Base-by-base conservation (phyloP, 2,329 filamentous ascomycete genomes). In the Eutypella sp. region DNA sequence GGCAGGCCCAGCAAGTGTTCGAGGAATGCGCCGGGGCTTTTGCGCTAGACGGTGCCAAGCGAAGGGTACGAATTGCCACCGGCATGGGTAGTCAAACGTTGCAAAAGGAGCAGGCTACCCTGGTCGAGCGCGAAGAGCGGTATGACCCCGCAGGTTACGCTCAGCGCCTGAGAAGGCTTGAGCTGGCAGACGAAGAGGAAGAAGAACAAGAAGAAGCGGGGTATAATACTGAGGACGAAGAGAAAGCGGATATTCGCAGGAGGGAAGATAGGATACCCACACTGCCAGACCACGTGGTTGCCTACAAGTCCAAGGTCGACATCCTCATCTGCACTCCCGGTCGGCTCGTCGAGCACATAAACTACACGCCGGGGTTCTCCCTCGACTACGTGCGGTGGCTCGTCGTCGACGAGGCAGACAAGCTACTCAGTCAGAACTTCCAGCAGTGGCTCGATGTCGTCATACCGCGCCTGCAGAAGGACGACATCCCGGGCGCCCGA, bases 361-460 rank as follows among this genome's bases (percentile, higher is more conserved):
- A 85, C 52, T 83, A 84, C 48, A 97, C 92, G 0, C 80, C 81
- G 3, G 90, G 89, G 0, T 96, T 97, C 63, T 80, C 76, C 0
- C 73, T 97, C 19, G 79, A 86, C 46, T 77, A 87, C 60, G 73
- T 96, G 4, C 81, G 87, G 49, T 97, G 91, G 90, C 74, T 97
- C 0, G 81, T 96, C 3, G 86, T 96, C 39, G 92, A 97, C 58
- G 92, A 97, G 67, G 93, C 92, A 10, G 92, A 97, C 65, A 89
- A 93, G 61, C 72, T 97, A 11, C 77, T 97, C 5, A 86, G 91
- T 37, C 89, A 97, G 64, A 91, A 87, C 59, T 96, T 93, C 65
- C 91, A 96, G 62, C 87, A 92, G 58, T 96, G 91, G 91, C 73
- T 95, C 3, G 80, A 83, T 34, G 70, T 84, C 0, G 79, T 93